These are phyloP conservation scores for Penicillium sp. DNA, from an alignment of 2,329 filamentous ascomycete genomes.

Conservation along the genomic window DNA sequence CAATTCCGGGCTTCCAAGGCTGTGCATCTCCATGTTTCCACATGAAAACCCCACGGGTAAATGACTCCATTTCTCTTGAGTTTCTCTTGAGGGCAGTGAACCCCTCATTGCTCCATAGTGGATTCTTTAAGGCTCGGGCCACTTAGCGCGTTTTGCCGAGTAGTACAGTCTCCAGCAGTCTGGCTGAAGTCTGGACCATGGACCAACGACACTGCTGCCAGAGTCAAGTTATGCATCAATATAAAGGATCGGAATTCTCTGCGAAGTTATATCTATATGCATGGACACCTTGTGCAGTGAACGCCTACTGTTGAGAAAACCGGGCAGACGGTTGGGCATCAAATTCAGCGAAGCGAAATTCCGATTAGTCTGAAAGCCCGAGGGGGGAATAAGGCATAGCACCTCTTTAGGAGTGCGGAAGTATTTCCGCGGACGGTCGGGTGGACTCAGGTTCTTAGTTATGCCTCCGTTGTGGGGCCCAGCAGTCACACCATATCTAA, in stretches of 20 bases:
- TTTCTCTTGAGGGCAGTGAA: background rate
- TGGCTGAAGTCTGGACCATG: background rate
- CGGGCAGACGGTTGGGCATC: background rate
- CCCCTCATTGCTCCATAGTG: background rate
- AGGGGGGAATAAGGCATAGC: background rate
- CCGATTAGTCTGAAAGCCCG: background rate
- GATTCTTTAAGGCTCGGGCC: background rate
- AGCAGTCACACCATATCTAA: too few relatives aligned
- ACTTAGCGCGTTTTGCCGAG: constrained; percentile 32
- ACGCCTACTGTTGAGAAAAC: background rate
- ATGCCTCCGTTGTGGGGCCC: too few relatives aligned
- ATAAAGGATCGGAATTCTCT: constrained; percentile 3
- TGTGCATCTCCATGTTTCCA: background rate
- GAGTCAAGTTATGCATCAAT: background rate
- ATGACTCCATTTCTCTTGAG: background rate
- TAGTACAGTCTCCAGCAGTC: constrained; percentile 2
- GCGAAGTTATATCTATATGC: background rate
- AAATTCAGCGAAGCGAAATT: background rate
- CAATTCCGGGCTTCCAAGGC: background rate
- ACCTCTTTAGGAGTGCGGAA: background rate
- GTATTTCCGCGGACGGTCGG: background rate
- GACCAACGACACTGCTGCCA: background rate
- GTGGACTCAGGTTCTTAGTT: too few relatives aligned
- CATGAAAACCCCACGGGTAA: constrained; percentile 9
- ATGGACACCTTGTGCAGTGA: background rate